phyloP scores from a whole-genome alignment of 371 early-diverging fungal genomes.

The Saksenaea oblongispora region DNA sequence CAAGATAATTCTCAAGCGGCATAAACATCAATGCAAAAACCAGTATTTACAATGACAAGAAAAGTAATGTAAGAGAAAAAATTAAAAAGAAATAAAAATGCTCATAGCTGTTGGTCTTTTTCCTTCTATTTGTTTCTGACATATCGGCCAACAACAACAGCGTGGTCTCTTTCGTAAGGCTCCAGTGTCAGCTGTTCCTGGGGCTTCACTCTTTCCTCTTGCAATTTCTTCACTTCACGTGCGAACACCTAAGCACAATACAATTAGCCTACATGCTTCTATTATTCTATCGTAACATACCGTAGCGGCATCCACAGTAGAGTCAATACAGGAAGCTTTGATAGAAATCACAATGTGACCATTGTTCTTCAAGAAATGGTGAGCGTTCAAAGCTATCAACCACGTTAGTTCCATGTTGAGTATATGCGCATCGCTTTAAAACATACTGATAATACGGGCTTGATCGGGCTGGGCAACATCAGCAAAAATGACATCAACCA shows the following conservation, averaged over 20 bases:
- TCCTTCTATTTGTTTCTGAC: conserved; percentile 59
- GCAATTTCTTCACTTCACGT: conserved; percentile 99
- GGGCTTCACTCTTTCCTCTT: conserved; percentile 98
- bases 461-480: conserved; percentile 99
- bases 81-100: conserved; percentile 9
- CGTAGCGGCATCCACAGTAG: conserved; percentile 96
- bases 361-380: conserved; percentile 98
- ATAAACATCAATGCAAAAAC: too few species aligned
- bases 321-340: conserved; percentile 99
- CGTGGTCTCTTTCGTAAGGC: conserved; percentile 99
- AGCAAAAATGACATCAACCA: conserved; percentile 99
- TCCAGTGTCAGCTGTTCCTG: conserved; percentile 99
- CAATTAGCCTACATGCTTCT: not conserved
- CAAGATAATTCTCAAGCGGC: too few species aligned
- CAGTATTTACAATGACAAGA: conserved; percentile 2
- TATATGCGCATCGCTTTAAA: not conserved
- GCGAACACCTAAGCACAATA: conserved; percentile 83
- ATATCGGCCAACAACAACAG: conserved; percentile 97
- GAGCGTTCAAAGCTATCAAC: conserved; percentile 88
- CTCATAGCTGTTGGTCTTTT: conserved; percentile 1
- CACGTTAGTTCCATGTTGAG: not conserved
- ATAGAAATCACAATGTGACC: conserved; percentile 99
- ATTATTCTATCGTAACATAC: conserved; percentile 6
- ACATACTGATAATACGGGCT: conserved; percentile 92
- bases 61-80: conserved; percentile 1